Evolutionary conservation across 108 stramenopile species (phyloP).

Genomic region (Chaetoceros tenuissimus): DNA sequence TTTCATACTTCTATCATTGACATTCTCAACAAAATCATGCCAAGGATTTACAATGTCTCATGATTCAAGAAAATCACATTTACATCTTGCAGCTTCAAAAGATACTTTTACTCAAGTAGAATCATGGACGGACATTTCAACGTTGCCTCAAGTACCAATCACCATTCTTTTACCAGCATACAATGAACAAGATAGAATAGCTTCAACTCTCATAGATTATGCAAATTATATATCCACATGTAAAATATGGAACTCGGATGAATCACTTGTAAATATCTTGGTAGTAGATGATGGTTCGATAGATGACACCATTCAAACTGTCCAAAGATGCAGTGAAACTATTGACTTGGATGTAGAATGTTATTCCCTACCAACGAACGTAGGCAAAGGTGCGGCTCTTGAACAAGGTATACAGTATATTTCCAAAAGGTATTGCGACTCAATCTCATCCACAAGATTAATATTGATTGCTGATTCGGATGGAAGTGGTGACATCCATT

Average conservation of each 20-base stretch:
- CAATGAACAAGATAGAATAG: constrained; percentile 69
- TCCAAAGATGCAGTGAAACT: constrained; percentile 5
- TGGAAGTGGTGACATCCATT: constrained; percentile 59
- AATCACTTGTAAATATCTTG: constrained; percentile 30
- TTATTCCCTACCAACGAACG: constrained; percentile 39
- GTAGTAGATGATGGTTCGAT: constrained; percentile 76
- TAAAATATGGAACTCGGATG: not conserved
- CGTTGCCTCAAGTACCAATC: no score
- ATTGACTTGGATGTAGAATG: constrained; percentile 19
- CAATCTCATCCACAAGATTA: constrained; percentile 9
- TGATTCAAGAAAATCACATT: no score
- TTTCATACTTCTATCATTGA: no score
- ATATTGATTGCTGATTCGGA: constrained; percentile 71
- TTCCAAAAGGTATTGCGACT: not conserved
- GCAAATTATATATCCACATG: constrained; percentile 22
- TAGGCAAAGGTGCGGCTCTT: constrained; percentile 74
- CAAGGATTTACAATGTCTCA: no score
- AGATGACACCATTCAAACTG: constrained; percentile 38
- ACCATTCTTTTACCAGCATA: constrained; percentile 71
- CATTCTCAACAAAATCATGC: no score
- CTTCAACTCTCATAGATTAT: constrained; percentile 40
- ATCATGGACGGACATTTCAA: no score
- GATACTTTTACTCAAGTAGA: no score
- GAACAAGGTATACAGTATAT: constrained; percentile 42
- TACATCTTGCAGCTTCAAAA: no score